Percentiles rank a stretch among this genome's conserved stretches.
Evolutionary conservation across 352 stramenopile species (phyloP).

Genomic region (Pythium pyrilobum): DNA sequence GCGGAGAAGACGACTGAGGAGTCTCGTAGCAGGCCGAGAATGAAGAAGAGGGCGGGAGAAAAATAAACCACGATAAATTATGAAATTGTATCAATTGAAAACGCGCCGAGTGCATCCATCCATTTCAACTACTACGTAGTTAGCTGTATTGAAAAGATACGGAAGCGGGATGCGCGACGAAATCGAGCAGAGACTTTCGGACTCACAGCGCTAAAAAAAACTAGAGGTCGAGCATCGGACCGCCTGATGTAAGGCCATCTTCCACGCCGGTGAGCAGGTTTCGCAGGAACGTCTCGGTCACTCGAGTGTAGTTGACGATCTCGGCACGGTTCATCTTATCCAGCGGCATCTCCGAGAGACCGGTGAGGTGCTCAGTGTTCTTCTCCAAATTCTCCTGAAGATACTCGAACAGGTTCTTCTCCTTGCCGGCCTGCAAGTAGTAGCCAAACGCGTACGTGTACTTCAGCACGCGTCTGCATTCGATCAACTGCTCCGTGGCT

Average conservation of each 20-base stretch:
- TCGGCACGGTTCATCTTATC: conserved; percentile 91
- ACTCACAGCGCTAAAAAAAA: not conserved
- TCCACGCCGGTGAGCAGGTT: conserved; percentile 90
- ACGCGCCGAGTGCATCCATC: no score
- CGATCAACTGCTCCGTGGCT: conserved; percentile 95
- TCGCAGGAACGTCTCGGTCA: conserved; percentile 90
- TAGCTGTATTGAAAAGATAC: conserved; percentile 9
- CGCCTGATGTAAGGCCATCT: conserved; percentile 73
- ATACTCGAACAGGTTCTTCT: conserved; percentile 95
- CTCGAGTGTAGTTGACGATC: conserved; percentile 93
- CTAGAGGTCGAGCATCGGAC: conserved; percentile 20
- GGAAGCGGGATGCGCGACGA: not conserved
- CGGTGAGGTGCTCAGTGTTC: conserved; percentile 90
- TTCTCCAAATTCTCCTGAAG: conserved; percentile 93
- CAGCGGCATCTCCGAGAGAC: conserved; percentile 87
- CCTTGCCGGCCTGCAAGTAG: conserved; percentile 85
- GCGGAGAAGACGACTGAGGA: conserved; percentile 18
- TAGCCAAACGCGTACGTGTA: conserved; percentile 97
- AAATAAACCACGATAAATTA: conserved; percentile 14
- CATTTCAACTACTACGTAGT: not conserved
- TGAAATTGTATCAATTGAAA: conserved; percentile 8
- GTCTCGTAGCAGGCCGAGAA: not conserved
- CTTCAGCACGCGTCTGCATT: conserved; percentile 98
- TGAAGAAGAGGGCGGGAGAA: not conserved
- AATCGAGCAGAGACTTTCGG: no score